Evolutionary conservation across 2,329 filamentous ascomycete genomes (phyloP), one percentile per base, ranked within the genome.

Genomic region (Fusarium torreyae): DNA sequence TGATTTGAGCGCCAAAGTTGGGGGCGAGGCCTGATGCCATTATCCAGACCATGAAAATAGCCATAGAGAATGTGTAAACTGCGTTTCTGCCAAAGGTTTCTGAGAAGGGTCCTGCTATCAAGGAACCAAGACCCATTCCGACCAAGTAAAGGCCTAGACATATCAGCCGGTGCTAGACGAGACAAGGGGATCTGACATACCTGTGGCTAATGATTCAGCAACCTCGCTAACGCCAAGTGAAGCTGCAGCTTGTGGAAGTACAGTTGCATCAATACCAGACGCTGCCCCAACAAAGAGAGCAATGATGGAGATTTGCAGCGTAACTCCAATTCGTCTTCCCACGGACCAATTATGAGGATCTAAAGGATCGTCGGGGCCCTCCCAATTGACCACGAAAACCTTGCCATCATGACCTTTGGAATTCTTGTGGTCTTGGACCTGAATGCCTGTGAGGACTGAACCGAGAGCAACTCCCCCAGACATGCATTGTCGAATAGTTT

Each of bases 221-320:
- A 87, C 82, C 39, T 86, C 78, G 26, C 81, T 82, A 0, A 87
- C 85, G 1, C 81, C 78, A 44, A 87, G 84, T 1, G 82, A 81
- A 20, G 66, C 68, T 1, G 81, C 79, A 1, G 83, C 85, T 63
- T 85, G 81, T 0, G 78, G 77, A 0, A 86, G 65, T 1, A 84
- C 83, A 1, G 80, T 81, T 1, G 84, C 83, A 56, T 88, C 85
- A 40, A 89, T 87, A 0, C 85, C 83, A 6, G 83, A 85, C 0
- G 86, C 85, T 2, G 83, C 78, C 5, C 82, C 82, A 0, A 88
- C 85, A 1, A 85, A 80, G 28, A 85, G 82, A 1, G 80, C 85
- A 31, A 89, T 85, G 4, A 77, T 53, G 0, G 81, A 81, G 5
- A 86, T 81, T 15, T 84, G 75, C 0, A 83, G 50, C 0, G 82